Evolutionary conservation across 768 basidiomycete genomes (phyloP).

Genomic region (Hericium rajendrae): DNA sequence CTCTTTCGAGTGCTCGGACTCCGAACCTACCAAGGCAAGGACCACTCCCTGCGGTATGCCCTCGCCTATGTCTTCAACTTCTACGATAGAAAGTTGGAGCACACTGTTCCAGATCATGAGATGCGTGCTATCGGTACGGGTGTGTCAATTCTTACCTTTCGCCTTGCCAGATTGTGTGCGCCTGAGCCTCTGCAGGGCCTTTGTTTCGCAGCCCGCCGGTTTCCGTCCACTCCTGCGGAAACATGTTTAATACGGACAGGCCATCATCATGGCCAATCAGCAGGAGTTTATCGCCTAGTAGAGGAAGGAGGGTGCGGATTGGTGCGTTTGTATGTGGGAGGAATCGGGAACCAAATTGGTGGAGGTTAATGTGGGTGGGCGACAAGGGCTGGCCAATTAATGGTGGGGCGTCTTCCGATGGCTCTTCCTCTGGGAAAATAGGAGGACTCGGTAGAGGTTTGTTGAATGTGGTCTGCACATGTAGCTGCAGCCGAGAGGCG

Average conservation of each 20-base stretch:
- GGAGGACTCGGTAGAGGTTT: constrained; percentile 9
- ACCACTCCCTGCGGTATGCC: constrained; percentile 64
- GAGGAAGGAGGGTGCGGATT: constrained; percentile 67
- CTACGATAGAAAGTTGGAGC: constrained; percentile 68
- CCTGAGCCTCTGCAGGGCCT: constrained; percentile 65
- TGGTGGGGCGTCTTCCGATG: constrained; percentile 21
- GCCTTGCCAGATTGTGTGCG: constrained; percentile 62
- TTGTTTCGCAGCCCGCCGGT: constrained; percentile 25
- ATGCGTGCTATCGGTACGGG: not conserved
- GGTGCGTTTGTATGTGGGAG: constrained; percentile 69
- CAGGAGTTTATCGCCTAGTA: constrained; percentile 54
- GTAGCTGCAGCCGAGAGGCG: constrained; percentile 11
- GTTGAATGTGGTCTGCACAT: constrained; percentile 16
- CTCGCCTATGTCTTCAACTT: constrained; percentile 48
- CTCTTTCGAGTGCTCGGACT: constrained; percentile 44
- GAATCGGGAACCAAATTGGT: constrained; percentile 79
- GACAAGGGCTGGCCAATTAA: constrained; percentile 39
- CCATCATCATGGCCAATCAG: constrained; percentile 76
- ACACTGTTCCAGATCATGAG: constrained; percentile 36
- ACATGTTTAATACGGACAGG: constrained; percentile 75
- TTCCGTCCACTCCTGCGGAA: constrained; percentile 61
- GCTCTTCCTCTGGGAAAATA: constrained; percentile 9
- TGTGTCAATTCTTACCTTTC: constrained; percentile 49
- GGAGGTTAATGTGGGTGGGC: constrained; percentile 59
- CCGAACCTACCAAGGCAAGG: constrained; percentile 63